Evolutionary conservation across 805 yeast species (phyloP), one percentile per base, ranked within the genome.

Genomic region (Barnettozyma vustinii): DNA sequence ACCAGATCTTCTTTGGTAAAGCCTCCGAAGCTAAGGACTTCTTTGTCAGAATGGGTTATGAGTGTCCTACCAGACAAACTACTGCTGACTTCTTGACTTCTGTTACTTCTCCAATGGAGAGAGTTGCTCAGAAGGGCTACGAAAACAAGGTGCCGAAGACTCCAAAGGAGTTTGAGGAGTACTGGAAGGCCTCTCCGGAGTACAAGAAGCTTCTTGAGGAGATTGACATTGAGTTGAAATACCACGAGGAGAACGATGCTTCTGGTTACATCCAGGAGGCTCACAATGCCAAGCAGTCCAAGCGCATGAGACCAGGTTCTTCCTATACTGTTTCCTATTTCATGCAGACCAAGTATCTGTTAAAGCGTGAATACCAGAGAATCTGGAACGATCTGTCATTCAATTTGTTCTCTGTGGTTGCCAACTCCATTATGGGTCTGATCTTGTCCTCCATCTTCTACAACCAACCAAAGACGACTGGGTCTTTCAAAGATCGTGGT

Each of bases 21-120:
- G 68, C 74, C 21, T 61, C 61, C 30, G 46, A 60, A 18, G 84
- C 84, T 21, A 76, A 71, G 57, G 65, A 66, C 26, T 80, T 62
- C 59, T 80, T 80, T 58, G 51, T 67, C 40, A 70, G 67, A 19
- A 75, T 79, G 81, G 85, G 85, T 39, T 80, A 71, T 60, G 68
- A 70, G 5, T 77, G 82, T 56, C 79, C 81, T 20, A 68, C 68
- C 33, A 75, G 84, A 60, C 81, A 76, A 63, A 77, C 84, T 23
- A 77, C 83, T 46, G 81, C 81, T 21, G 83, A 79, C 58, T 79
- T 69, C 62, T 65, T 79, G 60, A 78, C 84, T 3, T 74, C 83
- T 8, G 62, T 79, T 48, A 78, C 84, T 5, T 70, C 74, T 52
- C 80, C 84, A 26, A 51, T 62, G 16, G 84, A 78, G 62, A 72